phyloP scores from a whole-genome alignment of 163 green algal genomes.

The Picocystis sp. region DNA sequence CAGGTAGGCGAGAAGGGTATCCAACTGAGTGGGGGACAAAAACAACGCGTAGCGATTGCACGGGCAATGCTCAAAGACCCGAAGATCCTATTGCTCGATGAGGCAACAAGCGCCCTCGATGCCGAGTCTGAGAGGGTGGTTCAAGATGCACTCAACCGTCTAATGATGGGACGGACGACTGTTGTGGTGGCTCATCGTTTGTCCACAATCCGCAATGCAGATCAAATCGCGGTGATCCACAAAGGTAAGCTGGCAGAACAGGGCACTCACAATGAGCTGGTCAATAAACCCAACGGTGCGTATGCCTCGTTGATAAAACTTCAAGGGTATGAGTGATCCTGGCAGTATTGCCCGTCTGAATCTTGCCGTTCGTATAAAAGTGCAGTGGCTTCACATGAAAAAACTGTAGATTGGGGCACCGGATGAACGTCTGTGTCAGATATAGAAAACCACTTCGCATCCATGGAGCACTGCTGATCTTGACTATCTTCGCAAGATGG shows the following conservation, averaged over 20 bases:
- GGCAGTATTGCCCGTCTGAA: too few relatives aligned
- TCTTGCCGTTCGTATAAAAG: too few relatives aligned
- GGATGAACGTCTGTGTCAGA: too few relatives aligned
- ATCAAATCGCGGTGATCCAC: conserved; percentile 65
- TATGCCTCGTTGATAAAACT: conserved; percentile 34
- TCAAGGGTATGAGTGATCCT: too few relatives aligned
- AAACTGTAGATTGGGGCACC: too few relatives aligned
- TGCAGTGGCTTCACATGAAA: too few relatives aligned
- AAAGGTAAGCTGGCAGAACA: conserved; percentile 62
- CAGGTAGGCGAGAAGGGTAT: conserved; percentile 35
- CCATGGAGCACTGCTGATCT: too few relatives aligned
- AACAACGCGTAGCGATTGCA: conserved; percentile 80
- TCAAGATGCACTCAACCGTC: conserved; percentile 19
- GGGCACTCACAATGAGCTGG: conserved; percentile 57
- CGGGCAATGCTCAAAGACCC: conserved; percentile 65
- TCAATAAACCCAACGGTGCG: conserved; percentile 21
- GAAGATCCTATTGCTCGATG: conserved; percentile 60
- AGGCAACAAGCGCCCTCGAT: conserved; percentile 67
- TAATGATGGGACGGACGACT: conserved; percentile 1
- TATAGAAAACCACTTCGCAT: too few relatives aligned
- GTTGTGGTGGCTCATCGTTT: conserved; percentile 52
- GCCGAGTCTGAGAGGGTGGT: conserved; percentile 52
- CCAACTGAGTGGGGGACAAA: conserved; percentile 77
- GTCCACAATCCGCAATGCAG: conserved; percentile 61
- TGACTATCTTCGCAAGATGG: too few relatives aligned